A percentile compares a stretch with the other conserved stretches of the same genome.
These are phyloP conservation scores for Cladosporium austrohemisphaericum DNA, from an alignment of 2,329 filamentous ascomycete species.

Conservation along the genomic window DNA sequence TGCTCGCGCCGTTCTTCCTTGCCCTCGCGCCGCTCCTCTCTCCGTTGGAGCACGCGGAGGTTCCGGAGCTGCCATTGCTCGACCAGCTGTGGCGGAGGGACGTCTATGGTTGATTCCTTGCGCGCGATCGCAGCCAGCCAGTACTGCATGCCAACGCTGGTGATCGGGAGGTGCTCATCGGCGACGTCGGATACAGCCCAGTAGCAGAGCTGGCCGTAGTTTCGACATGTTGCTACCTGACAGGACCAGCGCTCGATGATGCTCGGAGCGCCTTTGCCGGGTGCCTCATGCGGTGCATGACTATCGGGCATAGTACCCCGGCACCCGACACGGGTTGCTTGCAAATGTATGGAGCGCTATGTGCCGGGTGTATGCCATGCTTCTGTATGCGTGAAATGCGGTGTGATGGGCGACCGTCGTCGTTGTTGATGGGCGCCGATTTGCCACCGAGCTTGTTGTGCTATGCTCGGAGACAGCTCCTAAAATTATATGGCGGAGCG, in stretches of 20 bases:
- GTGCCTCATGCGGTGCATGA: neutral
- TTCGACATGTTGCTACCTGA: neutral
- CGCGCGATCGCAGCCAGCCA: slow-evolving; percentile 8
- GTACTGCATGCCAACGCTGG: slow-evolving; percentile 6
- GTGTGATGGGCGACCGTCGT: no score
- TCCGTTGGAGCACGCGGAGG: neutral
- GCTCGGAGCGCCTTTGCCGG: neutral
- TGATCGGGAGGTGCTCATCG: slow-evolving; percentile 1
- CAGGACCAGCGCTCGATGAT: slow-evolving; percentile 13
- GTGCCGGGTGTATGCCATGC: neutral
- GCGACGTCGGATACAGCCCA: neutral
- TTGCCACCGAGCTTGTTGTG: no score
- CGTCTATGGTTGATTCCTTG: neutral
- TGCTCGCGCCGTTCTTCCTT: no score
- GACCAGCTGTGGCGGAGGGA: neutral
- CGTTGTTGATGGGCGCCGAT: no score
- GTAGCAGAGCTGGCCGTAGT: slow-evolving; percentile 11
- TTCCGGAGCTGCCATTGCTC: slow-evolving; percentile 4
- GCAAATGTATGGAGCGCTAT: neutral
- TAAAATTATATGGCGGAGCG: no score
- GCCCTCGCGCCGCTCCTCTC: neutral
- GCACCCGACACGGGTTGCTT: neutral
- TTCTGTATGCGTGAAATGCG: neutral
- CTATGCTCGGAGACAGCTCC: no score
- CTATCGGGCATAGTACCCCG: neutral